Evolutionary conservation across 208 protist genomes (phyloP).

Genomic region (Leishmania tropica): DNA sequence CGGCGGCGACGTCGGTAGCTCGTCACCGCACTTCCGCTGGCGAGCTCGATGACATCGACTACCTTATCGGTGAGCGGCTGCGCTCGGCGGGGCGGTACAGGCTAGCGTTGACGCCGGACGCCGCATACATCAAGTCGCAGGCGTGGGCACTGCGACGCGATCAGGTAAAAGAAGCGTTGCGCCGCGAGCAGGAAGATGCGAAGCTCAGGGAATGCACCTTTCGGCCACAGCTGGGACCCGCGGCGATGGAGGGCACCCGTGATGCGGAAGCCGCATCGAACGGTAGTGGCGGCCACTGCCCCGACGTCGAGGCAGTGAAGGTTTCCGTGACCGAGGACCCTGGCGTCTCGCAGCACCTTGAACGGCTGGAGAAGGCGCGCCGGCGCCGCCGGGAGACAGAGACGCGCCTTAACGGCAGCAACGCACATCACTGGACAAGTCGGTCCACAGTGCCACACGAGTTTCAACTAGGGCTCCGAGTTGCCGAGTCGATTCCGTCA

Average conservation of each 20-base stretch:
- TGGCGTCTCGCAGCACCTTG: conserved; percentile 40
- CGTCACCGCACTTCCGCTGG: neutral
- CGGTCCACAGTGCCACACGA: conserved; percentile 41
- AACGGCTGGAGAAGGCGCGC: conserved; percentile 42
- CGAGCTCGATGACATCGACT: conserved; percentile 30
- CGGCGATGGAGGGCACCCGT: conserved; percentile 7
- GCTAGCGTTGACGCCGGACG: conserved; percentile 30
- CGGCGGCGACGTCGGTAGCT: neutral
- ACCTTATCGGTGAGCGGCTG: conserved; percentile 33
- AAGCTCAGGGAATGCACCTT: conserved; percentile 52
- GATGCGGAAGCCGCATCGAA: neutral
- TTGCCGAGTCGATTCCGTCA: conserved; percentile 44
- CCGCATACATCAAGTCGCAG: conserved; percentile 65
- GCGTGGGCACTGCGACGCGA: conserved; percentile 44
- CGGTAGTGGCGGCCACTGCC: neutral
- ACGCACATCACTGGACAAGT: conserved; percentile 33
- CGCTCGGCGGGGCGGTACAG: conserved; percentile 45
- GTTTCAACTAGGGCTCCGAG: conserved; percentile 38
- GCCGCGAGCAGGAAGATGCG: conserved; percentile 32
- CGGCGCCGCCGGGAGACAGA: conserved; percentile 32
- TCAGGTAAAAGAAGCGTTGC: conserved; percentile 25
- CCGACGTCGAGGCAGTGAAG: neutral
- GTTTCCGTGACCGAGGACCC: conserved; percentile 26
- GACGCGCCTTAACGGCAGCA: conserved; percentile 30
- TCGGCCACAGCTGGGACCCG: conserved; percentile 17